Conservation (phyloP, 2,329 filamentous ascomycete genomes). For the Aschersonia sp. region DNA sequence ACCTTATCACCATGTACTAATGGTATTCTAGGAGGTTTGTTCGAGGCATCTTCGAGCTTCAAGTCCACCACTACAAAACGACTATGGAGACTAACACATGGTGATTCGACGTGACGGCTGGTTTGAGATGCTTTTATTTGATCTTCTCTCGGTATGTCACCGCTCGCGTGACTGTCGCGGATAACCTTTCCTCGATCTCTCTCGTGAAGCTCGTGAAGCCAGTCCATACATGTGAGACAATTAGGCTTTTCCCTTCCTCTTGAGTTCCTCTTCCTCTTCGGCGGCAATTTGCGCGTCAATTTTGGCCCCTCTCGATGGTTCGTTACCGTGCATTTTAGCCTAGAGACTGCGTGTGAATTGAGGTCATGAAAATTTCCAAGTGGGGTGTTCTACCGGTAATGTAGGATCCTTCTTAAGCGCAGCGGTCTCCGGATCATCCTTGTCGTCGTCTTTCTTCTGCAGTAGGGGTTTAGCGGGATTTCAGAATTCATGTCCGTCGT, state of each 20-base stretch:
- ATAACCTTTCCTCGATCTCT: too few species aligned
- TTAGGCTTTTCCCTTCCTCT: constrained; percentile 34
- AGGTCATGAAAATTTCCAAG: too few species aligned
- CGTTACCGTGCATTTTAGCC: constrained; percentile 56
- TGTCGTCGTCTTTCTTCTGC: constrained; percentile 24
- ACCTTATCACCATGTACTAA: too few species aligned
- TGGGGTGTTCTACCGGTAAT: constrained; percentile 27
- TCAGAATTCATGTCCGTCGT: background rate
- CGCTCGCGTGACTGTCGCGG: too few species aligned
- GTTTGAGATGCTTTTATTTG: too few species aligned
- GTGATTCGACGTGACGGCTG: background rate
- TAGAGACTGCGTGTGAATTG: constrained; percentile 9
- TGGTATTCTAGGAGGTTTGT: background rate
- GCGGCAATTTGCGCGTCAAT: constrained; percentile 53
- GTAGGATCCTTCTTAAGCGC: constrained; percentile 45
- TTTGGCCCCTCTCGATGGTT: constrained; percentile 58
- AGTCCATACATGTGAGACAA: background rate
- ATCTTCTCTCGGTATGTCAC: too few species aligned
- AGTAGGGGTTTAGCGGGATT: background rate
- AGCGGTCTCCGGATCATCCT: constrained; percentile 27
- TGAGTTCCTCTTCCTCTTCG: constrained; percentile 52
- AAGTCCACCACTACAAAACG: background rate
- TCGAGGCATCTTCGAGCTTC: background rate
- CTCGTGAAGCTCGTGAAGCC: too few species aligned
- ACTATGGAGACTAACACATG: too few species aligned